Conservation (phyloP, 176 grass and related monocot genomes). For the Oryza nivara region DNA sequence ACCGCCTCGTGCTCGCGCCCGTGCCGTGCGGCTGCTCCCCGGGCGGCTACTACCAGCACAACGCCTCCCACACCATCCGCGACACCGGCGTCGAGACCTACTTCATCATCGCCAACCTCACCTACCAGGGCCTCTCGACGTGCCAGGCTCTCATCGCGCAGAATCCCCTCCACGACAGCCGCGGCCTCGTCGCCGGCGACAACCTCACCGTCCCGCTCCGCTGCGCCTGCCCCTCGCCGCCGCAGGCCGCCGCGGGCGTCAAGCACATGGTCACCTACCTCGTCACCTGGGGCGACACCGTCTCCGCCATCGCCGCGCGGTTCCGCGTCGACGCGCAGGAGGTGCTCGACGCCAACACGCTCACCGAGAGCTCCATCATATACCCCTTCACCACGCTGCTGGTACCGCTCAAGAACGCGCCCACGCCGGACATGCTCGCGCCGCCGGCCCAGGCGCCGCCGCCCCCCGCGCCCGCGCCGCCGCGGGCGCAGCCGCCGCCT, state of each 20-base stretch:
- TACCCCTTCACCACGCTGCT: slow-evolving; percentile 84
- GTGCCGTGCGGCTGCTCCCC: slow-evolving; percentile 61
- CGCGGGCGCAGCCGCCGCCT: not conserved
- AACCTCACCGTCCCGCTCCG: slow-evolving; percentile 65
- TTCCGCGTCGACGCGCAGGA: slow-evolving; percentile 44
- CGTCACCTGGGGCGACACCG: slow-evolving; percentile 46
- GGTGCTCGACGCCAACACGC: slow-evolving; percentile 58
- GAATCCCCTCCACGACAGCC: slow-evolving; percentile 55
- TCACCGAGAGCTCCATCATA: slow-evolving; percentile 38
- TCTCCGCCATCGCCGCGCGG: slow-evolving; percentile 42
- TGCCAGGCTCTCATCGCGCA: slow-evolving; percentile 88
- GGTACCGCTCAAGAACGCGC: slow-evolving; percentile 62
- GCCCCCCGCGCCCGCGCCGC: slow-evolving; percentile 38
- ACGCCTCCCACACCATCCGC: slow-evolving; percentile 51
- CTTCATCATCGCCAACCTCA: slow-evolving; percentile 69
- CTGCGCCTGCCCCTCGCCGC: slow-evolving; percentile 71
- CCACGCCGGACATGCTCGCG: slow-evolving; percentile 51
- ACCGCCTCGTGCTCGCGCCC: slow-evolving; percentile 59
- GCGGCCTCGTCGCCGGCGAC: slow-evolving; percentile 1
- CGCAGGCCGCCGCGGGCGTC: slow-evolving; percentile 50
- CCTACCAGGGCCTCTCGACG: slow-evolving; percentile 80
- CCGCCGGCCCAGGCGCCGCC: slow-evolving; percentile 49
- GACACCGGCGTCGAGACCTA: slow-evolving; percentile 43
- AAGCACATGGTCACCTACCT: slow-evolving; percentile 67
- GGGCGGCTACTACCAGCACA: slow-evolving; percentile 73